These are phyloP conservation scores for Phytophthora citricola DNA, from an alignment of 352 stramenopile species.

Conservation along the genomic window DNA sequence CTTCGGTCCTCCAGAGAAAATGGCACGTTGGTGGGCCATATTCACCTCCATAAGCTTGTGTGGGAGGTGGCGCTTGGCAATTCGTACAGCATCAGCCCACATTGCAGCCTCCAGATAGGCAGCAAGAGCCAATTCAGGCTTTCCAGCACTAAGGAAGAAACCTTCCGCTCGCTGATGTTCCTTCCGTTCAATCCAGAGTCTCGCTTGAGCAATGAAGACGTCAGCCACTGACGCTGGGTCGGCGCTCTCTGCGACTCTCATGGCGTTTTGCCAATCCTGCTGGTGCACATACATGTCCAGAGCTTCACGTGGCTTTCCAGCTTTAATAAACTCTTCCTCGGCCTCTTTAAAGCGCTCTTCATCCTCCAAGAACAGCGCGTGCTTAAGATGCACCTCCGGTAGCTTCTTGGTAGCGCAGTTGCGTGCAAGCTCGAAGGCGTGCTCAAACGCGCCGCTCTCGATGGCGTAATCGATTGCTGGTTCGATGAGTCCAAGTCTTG, in stretches of 20 bases:
- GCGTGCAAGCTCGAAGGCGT: slow-evolving; percentile 92
- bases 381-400: slow-evolving; percentile 93
- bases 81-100: slow-evolving; percentile 90
- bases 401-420: slow-evolving; percentile 89
- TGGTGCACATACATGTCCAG: slow-evolving; percentile 97
- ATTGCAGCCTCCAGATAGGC: slow-evolving; percentile 87
- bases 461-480: slow-evolving; percentile 95
- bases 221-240: slow-evolving; percentile 90
- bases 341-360: slow-evolving; percentile 94
- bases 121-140: slow-evolving; percentile 91
- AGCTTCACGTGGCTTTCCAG: slow-evolving; percentile 92
- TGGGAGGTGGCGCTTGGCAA: slow-evolving; percentile 92
- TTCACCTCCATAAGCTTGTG: slow-evolving; percentile 94
- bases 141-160: slow-evolving; percentile 92
- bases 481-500: slow-evolving; percentile 91
- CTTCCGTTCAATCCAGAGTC: slow-evolving; percentile 85
- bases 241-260: slow-evolving; percentile 92
- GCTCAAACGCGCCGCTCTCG: slow-evolving; percentile 92
- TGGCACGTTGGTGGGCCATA: slow-evolving; percentile 80
- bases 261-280: slow-evolving; percentile 92
- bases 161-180: slow-evolving; percentile 87
- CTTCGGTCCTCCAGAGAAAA: slow-evolving; percentile 80
- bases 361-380: slow-evolving; percentile 93
- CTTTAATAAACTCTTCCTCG: slow-evolving; percentile 93
- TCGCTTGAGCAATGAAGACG: slow-evolving; percentile 92